Percentiles rank a stretch among this genome's conserved stretches.
Evolutionary conservation across 2,329 filamentous ascomycete genomes (phyloP).

Genomic region (Ophiostoma triangulosporum): DNA sequence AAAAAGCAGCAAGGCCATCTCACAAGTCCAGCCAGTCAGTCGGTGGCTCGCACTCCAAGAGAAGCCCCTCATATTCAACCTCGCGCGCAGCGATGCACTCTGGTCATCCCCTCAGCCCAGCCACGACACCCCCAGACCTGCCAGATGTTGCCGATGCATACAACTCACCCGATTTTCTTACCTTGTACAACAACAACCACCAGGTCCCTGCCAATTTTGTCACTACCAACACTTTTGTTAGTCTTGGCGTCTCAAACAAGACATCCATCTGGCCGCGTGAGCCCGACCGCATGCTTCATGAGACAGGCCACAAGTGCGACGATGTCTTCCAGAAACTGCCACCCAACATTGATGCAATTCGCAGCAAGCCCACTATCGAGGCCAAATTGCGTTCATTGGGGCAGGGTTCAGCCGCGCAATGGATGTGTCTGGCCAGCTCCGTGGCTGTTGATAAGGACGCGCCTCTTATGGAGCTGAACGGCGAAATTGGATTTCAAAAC

Average conservation of each 20-base stretch:
- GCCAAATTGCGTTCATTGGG: conserved; percentile 31
- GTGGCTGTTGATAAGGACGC: conserved; percentile 41
- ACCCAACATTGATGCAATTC: conserved; percentile 28
- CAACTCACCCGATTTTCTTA: conserved; percentile 63
- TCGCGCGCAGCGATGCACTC: conserved; percentile 31
- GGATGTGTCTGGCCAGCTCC: conserved; percentile 49
- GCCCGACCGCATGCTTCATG: conserved; percentile 50
- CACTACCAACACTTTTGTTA: conserved; percentile 65
- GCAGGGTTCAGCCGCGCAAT: conserved; percentile 48
- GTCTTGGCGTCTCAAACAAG: conserved; percentile 58
- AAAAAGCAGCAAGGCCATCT: conserved; percentile 70
- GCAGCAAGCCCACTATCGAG: conserved; percentile 35
- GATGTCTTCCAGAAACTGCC: conserved; percentile 55
- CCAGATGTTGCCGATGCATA: conserved; percentile 50
- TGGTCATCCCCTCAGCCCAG: conserved; percentile 56
- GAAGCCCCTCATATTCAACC: conserved; percentile 52
- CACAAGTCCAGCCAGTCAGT: conserved; percentile 70
- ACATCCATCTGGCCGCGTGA: conserved; percentile 71
- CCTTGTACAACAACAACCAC: conserved; percentile 45
- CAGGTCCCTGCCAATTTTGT: conserved; percentile 39
- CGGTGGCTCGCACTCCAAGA: conserved; percentile 51
- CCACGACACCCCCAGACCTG: conserved; percentile 56
- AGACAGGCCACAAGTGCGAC: conserved; percentile 48
- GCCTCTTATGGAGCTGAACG: conserved; percentile 59
- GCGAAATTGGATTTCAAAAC: conserved; percentile 59